Evolutionary conservation across 2,329 filamentous ascomycete genomes (phyloP), one percentile per base, ranked within the genome.

Genomic region (Monosporascus sp.): DNA sequence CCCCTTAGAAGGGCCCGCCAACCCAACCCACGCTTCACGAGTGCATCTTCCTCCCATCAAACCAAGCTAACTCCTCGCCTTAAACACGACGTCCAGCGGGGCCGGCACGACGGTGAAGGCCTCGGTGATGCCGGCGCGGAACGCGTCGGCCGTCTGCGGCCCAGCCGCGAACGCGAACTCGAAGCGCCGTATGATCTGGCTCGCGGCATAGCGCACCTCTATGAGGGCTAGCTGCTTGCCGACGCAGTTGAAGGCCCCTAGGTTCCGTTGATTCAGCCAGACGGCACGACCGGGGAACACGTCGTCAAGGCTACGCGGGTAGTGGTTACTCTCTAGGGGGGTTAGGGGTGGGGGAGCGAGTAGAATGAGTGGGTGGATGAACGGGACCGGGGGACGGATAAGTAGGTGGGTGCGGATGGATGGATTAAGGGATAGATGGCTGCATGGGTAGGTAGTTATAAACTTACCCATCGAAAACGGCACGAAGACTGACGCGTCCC

Each of bases 171-270:
- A 27, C 9, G 11, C 22, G 49, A 56, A 45, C 37, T 56, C 49
- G 22, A 48, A 56, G 8, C 48, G 49, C 18, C 41, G 48, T 35
- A 56, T 3, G 36, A 56, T 54, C 27, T 24, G 44, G 3, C 47
- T 25, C 11, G 41, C 35, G 18, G 50, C 48, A 17, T 38, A 35
- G 27, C 54, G 27, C 4, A 56, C n/a, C 50, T 71, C 68, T 63
- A 71, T 68, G 38, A 73, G 54, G 0, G 62, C 70, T 1, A 73
- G 59, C 51, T 67, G 64, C 52, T 71, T 72, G 1, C 71, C 71
- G 1, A 67, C 66, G 41, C 71, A 72, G 38, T 2, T 5, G 66
- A 65, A 48, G 67, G 67, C 17, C 7, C 38, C 38, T 41, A 1
- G 59, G 62, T 3, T 35, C 9, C 31, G 11, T 1, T 35, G 5